A percentile compares a stretch with the other conserved stretches of the same genome.
Conservation (phyloP, 2,329 filamentous ascomycete species). For the Fusarium burgessii region DNA sequence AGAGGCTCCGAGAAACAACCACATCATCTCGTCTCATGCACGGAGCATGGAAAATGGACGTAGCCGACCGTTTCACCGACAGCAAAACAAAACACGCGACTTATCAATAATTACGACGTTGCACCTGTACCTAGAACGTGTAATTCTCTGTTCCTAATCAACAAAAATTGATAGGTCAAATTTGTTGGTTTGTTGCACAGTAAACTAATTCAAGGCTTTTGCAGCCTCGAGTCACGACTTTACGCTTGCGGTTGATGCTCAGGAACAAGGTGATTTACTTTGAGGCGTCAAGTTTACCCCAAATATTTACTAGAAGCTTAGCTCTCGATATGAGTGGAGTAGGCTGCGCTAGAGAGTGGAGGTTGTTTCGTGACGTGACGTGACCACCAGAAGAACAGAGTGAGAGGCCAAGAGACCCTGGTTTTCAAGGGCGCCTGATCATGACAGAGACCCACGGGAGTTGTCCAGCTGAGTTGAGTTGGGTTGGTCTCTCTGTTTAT, state of each 20-base stretch:
- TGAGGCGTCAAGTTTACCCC: constrained; percentile 20
- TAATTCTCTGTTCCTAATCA: neutral
- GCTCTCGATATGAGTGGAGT: constrained; percentile 13
- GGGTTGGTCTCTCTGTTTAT: neutral
- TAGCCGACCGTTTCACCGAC: constrained; percentile 29
- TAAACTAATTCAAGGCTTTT: neutral
- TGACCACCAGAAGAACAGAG: constrained; percentile 20
- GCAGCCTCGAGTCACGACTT: neutral
- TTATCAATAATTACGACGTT: constrained; percentile 17
- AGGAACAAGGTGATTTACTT: constrained; percentile 18
- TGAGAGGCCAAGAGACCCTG: constrained; percentile 17
- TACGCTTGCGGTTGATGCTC: constrained; percentile 12
- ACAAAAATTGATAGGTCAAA: neutral
- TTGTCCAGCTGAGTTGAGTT: constrained; percentile 27
- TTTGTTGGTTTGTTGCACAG: constrained; percentile 4
- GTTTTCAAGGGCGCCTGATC: constrained; percentile 35
- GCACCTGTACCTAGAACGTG: constrained; percentile 1
- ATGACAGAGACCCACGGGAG: constrained; percentile 25
- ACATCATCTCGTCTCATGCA: neutral
- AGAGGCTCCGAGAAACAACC: constrained; percentile 18
- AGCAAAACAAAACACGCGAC: constrained; percentile 28
- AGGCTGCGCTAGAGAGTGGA: constrained; percentile 4
- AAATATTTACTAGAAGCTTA: constrained; percentile 10
- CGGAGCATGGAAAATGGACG: neutral
- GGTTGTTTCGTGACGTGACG: constrained; percentile 34